Evolutionary conservation across 1,284 basidiomycete genomes (phyloP).

Genomic region (Exsudoporus floridanus): DNA sequence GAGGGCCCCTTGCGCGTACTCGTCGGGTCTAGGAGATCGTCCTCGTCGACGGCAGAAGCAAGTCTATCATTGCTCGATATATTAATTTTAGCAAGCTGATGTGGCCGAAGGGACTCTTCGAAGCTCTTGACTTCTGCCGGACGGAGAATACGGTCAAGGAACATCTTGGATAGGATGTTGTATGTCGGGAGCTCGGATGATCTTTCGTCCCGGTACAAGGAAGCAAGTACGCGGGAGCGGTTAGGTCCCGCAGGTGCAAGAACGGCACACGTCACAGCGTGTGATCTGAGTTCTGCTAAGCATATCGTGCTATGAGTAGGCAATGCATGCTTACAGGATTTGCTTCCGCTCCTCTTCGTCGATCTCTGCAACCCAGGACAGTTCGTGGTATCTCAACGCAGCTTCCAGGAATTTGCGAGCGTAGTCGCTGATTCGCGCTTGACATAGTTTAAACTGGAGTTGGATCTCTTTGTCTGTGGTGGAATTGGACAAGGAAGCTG

Average conservation of each 20-base stretch:
- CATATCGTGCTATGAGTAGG: background rate
- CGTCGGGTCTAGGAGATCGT: conserved; percentile 51
- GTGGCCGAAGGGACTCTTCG: conserved; percentile 81
- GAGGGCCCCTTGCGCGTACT: conserved; percentile 84
- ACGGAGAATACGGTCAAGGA: conserved; percentile 93
- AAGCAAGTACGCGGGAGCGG: conserved; percentile 87
- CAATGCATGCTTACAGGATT: conserved; percentile 65
- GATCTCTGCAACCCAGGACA: conserved; percentile 84
- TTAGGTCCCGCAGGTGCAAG: conserved; percentile 97
- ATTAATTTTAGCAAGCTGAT: conserved; percentile 90
- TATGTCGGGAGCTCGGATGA: conserved; percentile 76
- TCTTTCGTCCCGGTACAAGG: conserved; percentile 92
- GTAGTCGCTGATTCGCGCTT: conserved; percentile 92
- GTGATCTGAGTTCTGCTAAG: conserved; percentile 53
- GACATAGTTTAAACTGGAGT: conserved; percentile 83
- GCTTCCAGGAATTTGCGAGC: conserved; percentile 92
- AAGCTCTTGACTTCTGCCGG: conserved; percentile 88
- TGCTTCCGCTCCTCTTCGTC: conserved; percentile 87
- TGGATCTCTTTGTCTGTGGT: conserved; percentile 74
- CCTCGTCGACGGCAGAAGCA: conserved; percentile 59
- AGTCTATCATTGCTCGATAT: conserved; percentile 77
- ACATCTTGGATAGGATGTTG: conserved; percentile 95
- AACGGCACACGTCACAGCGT: conserved; percentile 93
- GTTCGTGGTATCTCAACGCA: conserved; percentile 91
- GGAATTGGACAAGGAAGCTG: conserved; percentile 84